Conservation (phyloP, 768 basidiomycete species). For the Tricholoma matsutake region DNA sequence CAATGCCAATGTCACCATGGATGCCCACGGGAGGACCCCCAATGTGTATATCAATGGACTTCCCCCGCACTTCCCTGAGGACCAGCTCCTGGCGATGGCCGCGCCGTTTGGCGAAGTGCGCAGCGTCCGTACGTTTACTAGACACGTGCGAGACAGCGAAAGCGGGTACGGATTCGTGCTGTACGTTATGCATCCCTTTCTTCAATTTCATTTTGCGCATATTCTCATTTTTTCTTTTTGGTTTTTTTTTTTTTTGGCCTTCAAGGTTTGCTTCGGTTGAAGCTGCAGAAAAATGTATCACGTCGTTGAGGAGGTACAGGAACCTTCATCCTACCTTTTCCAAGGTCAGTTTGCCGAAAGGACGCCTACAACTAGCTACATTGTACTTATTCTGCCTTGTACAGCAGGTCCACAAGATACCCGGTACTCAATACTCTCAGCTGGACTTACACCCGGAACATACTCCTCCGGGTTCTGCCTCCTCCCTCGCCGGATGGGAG, state of each 20-base stretch:
- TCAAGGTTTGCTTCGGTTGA: slow-evolving; percentile 64
- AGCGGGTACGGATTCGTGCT: slow-evolving; percentile 80
- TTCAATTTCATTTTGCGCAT: neutral
- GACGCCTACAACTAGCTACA: too few relatives aligned
- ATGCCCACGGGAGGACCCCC: slow-evolving; percentile 45
- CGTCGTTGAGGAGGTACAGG: slow-evolving; percentile 62
- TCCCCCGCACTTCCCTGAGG: slow-evolving; percentile 79
- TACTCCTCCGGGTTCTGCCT: slow-evolving; percentile 7
- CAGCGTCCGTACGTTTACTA: slow-evolving; percentile 81
- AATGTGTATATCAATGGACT: slow-evolving; percentile 90
- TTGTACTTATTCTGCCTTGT: slow-evolving; percentile 2
- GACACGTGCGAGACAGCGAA: slow-evolving; percentile 70
- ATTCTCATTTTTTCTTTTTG: neutral
- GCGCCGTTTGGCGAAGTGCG: slow-evolving; percentile 69
- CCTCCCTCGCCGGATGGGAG: slow-evolving; percentile 18
- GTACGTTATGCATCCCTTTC: slow-evolving; percentile 39
- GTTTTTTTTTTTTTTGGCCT: neutral
- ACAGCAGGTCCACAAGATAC: slow-evolving; percentile 75
- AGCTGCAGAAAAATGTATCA: slow-evolving; percentile 72
- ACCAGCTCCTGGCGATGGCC: slow-evolving; percentile 69
- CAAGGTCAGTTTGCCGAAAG: slow-evolving; percentile 54
- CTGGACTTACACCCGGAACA: slow-evolving; percentile 2
- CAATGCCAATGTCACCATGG: neutral
- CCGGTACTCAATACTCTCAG: slow-evolving; percentile 48
- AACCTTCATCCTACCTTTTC: slow-evolving; percentile 87